Percentiles rank a stretch among this genome's conserved stretches.
Evolutionary conservation across 1,139 yeast species (phyloP).

Genomic region (Ogataea hybrid): DNA sequence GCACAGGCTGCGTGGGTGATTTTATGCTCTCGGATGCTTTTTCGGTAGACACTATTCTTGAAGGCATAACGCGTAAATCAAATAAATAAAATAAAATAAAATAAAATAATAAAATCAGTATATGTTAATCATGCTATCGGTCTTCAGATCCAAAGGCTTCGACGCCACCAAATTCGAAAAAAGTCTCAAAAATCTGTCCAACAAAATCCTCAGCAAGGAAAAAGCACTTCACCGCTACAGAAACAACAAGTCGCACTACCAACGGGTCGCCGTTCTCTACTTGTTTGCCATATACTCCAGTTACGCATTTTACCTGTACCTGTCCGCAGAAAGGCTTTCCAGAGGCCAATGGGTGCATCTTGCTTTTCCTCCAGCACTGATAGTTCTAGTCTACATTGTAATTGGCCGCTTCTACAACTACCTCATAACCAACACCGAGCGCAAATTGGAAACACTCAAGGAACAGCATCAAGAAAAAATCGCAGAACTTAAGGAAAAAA

Average conservation of each 20-base stretch:
- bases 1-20: slow-evolving; percentile 1
- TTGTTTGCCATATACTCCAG: slow-evolving; percentile 36
- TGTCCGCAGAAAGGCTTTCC: slow-evolving; percentile 22
- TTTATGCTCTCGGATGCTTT: slow-evolving; percentile 28
- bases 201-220: slow-evolving; percentile 38
- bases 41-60: slow-evolving; percentile 33
- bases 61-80: slow-evolving; percentile 25
- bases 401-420: slow-evolving; percentile 32
- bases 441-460: slow-evolving; percentile 39
- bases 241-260: slow-evolving; percentile 26
- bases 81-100: not conserved
- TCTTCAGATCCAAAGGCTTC: slow-evolving; percentile 35
- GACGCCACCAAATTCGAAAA: slow-evolving; percentile 52
- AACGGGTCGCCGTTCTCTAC: slow-evolving; percentile 28
- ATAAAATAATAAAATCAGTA: too few species aligned
- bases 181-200: slow-evolving; percentile 45
- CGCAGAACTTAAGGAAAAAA: slow-evolving; percentile 71
- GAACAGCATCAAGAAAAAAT: slow-evolving; percentile 59
- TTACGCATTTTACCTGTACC: slow-evolving; percentile 28
- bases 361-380: slow-evolving; percentile 35
- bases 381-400: slow-evolving; percentile 28
- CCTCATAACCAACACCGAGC: slow-evolving; percentile 24
- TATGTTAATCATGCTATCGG: slow-evolving; percentile 10
- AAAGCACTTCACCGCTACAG: slow-evolving; percentile 32
- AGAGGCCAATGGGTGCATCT: slow-evolving; percentile 17